Conservation (phyloP, 805 yeast species). For the Nakazawaea holstii region DNA sequence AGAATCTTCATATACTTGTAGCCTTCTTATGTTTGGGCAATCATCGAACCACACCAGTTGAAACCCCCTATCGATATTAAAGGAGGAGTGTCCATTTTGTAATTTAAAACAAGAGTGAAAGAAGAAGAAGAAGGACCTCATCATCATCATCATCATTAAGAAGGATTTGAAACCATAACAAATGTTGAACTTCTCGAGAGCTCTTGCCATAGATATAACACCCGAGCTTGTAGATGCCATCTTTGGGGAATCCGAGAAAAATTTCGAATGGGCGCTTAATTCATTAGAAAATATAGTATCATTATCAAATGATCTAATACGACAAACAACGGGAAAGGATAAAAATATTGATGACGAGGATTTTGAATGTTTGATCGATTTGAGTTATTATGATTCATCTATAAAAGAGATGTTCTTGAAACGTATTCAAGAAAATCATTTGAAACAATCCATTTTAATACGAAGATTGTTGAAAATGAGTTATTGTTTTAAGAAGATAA, state of each 20-base stretch:
- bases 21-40: too few species aligned
- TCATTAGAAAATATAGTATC: not conserved
- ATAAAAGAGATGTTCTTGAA: not conserved
- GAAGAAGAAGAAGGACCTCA: too few species aligned
- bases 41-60: too few species aligned
- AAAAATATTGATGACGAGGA: not conserved
- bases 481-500: not conserved
- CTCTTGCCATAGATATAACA: not conserved
- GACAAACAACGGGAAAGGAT: not conserved
- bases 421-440: not conserved
- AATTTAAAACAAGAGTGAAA: too few species aligned
- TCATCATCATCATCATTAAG: too few species aligned
- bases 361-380: not conserved
- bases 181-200: not conserved
- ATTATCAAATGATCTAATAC: not conserved
- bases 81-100: too few species aligned
- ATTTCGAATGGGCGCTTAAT: not conserved
- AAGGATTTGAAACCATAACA: too few species aligned
- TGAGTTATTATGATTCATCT: not conserved
- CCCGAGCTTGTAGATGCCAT: not conserved
- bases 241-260: not conserved
- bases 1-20: too few species aligned
- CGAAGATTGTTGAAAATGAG: not conserved
- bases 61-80: too few species aligned
- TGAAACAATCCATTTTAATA: not conserved